Percentiles rank a stretch among this genome's conserved stretches.
Evolutionary conservation across 768 basidiomycete species (phyloP).

Genomic region (Tephrocybe sp.): DNA sequence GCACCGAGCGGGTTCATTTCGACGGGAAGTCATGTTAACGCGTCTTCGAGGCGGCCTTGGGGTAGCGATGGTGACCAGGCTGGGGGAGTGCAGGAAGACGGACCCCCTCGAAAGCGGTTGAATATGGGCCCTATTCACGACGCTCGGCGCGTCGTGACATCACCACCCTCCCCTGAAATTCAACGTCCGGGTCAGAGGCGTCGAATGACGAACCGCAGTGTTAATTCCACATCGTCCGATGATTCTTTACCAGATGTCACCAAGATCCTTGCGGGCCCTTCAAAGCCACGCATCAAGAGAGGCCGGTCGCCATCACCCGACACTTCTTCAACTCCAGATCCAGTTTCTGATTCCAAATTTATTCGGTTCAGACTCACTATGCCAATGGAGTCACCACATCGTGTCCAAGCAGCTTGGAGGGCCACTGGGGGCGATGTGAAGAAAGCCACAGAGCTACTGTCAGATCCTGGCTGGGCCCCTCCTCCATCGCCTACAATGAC

Average conservation of each 20-base stretch:
- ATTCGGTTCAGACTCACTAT: conserved; percentile 64
- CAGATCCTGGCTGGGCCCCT: conserved; percentile 55
- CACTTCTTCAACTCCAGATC: conserved; percentile 26
- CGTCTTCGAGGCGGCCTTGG: conserved; percentile 52
- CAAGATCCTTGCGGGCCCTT: conserved; percentile 40
- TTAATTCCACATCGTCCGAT: conserved; percentile 63
- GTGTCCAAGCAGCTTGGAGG: conserved; percentile 67
- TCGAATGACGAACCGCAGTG: conserved; percentile 35
- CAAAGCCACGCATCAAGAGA: conserved; percentile 56
- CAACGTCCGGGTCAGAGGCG: conserved; percentile 52
- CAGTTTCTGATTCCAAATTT: conserved; percentile 40
- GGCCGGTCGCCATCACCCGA: conserved; percentile 39
- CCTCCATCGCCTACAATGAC: conserved; percentile 27
- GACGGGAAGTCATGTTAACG: conserved; percentile 41
- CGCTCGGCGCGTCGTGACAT: conserved; percentile 38
- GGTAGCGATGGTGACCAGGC: conserved; percentile 36
- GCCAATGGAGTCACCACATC: conserved; percentile 43
- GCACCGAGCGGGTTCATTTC: conserved; percentile 59
- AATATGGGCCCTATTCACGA: conserved; percentile 50
- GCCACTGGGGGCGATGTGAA: conserved; percentile 61
- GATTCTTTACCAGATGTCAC: conserved; percentile 59
- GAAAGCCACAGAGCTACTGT: conserved; percentile 57
- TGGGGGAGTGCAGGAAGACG: conserved; percentile 50
- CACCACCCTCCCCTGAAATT: conserved; percentile 61
- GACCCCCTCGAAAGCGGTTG: conserved; percentile 70